These are phyloP conservation scores for Cyphellophora attinorum DNA, from an alignment of 2,329 filamentous ascomycete genomes.

Conservation along the genomic window DNA sequence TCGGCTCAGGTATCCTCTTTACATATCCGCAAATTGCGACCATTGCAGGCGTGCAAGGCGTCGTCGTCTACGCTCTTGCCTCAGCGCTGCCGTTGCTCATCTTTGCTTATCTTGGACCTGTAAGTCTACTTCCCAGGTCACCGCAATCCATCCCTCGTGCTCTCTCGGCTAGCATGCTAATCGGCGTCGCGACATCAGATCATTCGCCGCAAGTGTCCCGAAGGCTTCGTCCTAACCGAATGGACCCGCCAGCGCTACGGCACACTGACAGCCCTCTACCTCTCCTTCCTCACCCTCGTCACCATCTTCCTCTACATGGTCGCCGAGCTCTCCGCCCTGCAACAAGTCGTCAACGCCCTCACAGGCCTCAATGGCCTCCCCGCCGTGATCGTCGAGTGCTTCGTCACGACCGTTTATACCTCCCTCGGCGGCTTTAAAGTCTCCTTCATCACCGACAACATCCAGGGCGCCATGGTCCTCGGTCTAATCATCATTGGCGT, in stretches of 20 bases:
- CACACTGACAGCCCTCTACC: constrained; percentile 56
- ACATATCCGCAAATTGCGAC: constrained; percentile 73
- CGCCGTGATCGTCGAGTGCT: constrained; percentile 66
- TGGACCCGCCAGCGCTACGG: constrained; percentile 77
- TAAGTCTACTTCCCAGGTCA: too few relatives aligned
- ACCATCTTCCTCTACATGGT: constrained; percentile 85
- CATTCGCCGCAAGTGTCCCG: constrained; percentile 69
- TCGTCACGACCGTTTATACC: constrained; percentile 73
- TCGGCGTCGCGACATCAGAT: too few relatives aligned
- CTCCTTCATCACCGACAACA: constrained; percentile 73
- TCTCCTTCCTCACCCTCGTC: constrained; percentile 68
- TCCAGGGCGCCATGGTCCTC: constrained; percentile 71
- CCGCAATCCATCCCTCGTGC: too few relatives aligned
- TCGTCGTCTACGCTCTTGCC: constrained; percentile 65
- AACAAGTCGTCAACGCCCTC: constrained; percentile 65
- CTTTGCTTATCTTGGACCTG: constrained; percentile 59
- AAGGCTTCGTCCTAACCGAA: constrained; percentile 76
- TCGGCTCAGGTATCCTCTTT: constrained; percentile 76
- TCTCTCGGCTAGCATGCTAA: too few relatives aligned
- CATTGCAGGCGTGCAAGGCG: constrained; percentile 67
- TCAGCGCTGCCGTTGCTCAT: constrained; percentile 63
- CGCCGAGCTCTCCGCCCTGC: constrained; percentile 68
- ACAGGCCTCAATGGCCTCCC: constrained; percentile 67
- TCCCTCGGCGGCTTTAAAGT: constrained; percentile 75
- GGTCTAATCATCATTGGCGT: constrained; percentile 65